Base-by-base conservation (phyloP, 306 rosid species). In the Cicer cuneatum region DNA sequence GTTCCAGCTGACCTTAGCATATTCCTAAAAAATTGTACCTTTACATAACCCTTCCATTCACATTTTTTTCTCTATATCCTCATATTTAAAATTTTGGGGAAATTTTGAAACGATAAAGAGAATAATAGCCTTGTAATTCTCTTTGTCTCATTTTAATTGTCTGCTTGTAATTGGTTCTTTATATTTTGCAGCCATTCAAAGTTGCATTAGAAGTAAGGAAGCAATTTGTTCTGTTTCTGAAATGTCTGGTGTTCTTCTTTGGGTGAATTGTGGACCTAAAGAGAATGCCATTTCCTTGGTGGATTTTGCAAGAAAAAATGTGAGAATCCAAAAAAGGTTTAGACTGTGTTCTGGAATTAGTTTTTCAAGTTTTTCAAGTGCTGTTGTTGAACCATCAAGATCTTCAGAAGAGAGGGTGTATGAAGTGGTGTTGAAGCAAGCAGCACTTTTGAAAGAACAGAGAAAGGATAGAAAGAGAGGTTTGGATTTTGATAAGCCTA, bases 401-500 rank as follows among this genome's bases (percentile, higher is more conserved):
- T 82, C 98, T 5, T 89, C 97, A 7, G 98, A 87, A 54, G 93
- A 93, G 81, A 93, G 75, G 79, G 98, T 93, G 29, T 93, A 93
- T 77, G 95, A 91, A 48, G 97, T 91, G 12, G 98, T 93, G 72
- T 73, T 91, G 72, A 93, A 83, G 80, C 98, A 91, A 76, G 98
- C 98, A 59, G 96, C 96, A 54, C 69, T 91, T 13, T 89, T 89
- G 0, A 89, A 72, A 59, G 90, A 88, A 39, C 83, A 77, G 48
- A 76, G 54, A 4, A 82, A 16, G 70, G 76, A 16, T 7, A 41
- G 14, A 37, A 77, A 81, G 83, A 78, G 38, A 60, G 45, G 43
- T 66, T 12, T 79, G 80, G 72, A 77, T 72, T 80, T 81, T 78
- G 76, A 77, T 18, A 75, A 83, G 48, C 35, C 81, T 15, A 48